Evolutionary conservation across 306 rosid genomes (phyloP).

Genomic region (Ochetophila trinervis): DNA sequence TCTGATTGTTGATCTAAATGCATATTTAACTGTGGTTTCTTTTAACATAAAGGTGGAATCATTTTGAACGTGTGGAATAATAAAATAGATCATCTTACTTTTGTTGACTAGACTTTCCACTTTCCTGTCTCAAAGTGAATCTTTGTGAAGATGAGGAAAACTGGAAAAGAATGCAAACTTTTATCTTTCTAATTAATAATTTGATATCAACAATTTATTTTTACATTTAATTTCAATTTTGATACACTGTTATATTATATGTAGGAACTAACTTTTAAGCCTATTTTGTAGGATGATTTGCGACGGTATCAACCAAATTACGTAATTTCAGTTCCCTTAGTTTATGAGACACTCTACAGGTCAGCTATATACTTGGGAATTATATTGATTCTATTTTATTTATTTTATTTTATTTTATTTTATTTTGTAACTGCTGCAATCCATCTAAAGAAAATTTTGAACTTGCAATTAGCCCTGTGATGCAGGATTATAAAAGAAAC

Average conservation of each 20-base stretch:
- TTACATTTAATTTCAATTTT: background rate
- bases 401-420: too few relatives aligned
- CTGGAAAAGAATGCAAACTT: background rate
- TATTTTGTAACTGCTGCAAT: background rate
- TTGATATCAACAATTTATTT: background rate
- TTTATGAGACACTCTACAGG: conserved; percentile 92
- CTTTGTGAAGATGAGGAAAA: background rate
- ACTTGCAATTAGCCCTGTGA: too few relatives aligned
- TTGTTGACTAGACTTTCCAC: background rate
- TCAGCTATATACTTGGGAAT: conserved; percentile 21
- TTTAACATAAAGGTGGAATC: background rate
- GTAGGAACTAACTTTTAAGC: conserved; percentile 18
- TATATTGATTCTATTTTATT: conserved; percentile 4
- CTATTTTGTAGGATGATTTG: conserved; percentile 63
- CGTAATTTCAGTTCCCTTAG: conserved; percentile 84
- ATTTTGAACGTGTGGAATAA: conserved; percentile 1
- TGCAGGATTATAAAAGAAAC: too few relatives aligned
- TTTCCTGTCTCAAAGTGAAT: background rate
- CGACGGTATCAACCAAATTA: conserved; percentile 64
- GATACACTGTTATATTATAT: background rate
- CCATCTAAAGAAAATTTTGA: background rate
- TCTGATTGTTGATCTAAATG: conserved; percentile 17
- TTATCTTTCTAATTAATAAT: background rate
- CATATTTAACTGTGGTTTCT: background rate
- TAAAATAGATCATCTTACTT: background rate